A percentile compares a stretch with the other conserved stretches of the same genome.
Evolutionary conservation across 2,329 filamentous ascomycete genomes (phyloP).

Genomic region (Aspergillus sp.): DNA sequence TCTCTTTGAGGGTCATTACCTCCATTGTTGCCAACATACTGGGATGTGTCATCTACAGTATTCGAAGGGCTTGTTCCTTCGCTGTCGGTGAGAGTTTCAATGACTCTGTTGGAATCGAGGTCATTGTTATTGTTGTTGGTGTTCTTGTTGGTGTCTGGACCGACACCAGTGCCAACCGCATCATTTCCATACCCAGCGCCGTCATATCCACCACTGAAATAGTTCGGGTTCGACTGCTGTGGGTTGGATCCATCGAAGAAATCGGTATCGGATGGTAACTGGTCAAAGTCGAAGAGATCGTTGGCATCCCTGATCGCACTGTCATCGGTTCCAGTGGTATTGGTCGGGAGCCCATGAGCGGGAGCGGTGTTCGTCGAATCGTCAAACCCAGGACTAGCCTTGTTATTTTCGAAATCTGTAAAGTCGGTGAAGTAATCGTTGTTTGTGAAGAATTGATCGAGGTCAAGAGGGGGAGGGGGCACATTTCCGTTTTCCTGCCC

Average conservation of each 20-base stretch:
- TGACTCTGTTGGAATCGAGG: constrained; percentile 26
- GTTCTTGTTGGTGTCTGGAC: constrained; percentile 3
- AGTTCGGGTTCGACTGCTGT: constrained; percentile 17
- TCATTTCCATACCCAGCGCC: constrained; percentile 17
- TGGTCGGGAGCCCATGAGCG: constrained; percentile 5
- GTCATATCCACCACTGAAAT: constrained; percentile 27
- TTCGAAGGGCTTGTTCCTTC: constrained; percentile 36
- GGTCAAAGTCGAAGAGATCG: constrained; percentile 37
- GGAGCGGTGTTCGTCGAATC: constrained; percentile 12
- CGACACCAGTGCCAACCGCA: constrained; percentile 1
- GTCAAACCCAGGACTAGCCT: constrained; percentile 17
- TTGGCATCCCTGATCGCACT: constrained; percentile 23
- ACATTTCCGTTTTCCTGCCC: constrained; percentile 33
- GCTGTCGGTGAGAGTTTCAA: constrained; percentile 40
- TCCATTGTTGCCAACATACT: constrained; percentile 6
- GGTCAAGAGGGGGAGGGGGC: constrained; percentile 42
- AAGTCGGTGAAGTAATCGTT: constrained; percentile 48
- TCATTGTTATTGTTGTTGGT: constrained; percentile 9
- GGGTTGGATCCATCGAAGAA: constrained; percentile 23
- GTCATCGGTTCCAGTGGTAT: constrained; percentile 15
- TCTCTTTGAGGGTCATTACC: constrained; percentile 12
- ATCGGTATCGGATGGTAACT: constrained; percentile 27
- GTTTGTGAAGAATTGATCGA: constrained; percentile 49
- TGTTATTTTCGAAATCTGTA: constrained; percentile 24
- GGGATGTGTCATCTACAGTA: constrained; percentile 23